Percentiles rank a stretch among this genome's conserved stretches.
Conservation (phyloP, 2,329 filamentous ascomycete species). For the Neoscytalidium dimidiatum region DNA sequence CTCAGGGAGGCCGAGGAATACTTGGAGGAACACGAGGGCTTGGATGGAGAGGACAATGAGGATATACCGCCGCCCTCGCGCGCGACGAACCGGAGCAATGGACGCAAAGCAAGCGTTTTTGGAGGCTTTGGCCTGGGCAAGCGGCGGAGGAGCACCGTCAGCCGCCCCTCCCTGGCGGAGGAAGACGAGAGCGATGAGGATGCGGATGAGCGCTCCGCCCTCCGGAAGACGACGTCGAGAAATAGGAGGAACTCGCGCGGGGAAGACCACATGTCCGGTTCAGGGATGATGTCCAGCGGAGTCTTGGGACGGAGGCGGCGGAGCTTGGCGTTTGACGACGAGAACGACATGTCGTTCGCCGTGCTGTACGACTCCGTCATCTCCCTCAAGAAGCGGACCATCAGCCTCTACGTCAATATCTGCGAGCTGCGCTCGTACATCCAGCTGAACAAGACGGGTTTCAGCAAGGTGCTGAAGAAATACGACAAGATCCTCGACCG, state of each 20-base stretch:
- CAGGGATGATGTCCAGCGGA: conserved; percentile 1
- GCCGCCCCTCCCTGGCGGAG: conserved; percentile 49
- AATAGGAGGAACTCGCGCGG: conserved; percentile 29
- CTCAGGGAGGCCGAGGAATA: conserved; percentile 71
- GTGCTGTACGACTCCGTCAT: conserved; percentile 71
- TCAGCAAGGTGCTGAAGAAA: conserved; percentile 95
- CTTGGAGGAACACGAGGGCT: conserved; percentile 55
- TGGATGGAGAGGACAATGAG: conserved; percentile 36
- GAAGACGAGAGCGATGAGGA: conserved; percentile 67
- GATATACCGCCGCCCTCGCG: conserved; percentile 37
- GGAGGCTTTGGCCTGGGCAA: conserved; percentile 50
- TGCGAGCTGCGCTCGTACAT: conserved; percentile 96
- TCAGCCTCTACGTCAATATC: conserved; percentile 84
- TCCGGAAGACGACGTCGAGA: conserved; percentile 38
- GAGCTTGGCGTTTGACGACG: conserved; percentile 74
- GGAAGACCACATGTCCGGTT: not conserved
- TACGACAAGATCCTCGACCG: conserved; percentile 95
- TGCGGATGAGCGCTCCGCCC: conserved; percentile 50
- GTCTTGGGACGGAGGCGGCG: conserved; percentile 47
- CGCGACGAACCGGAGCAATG: conserved; percentile 35
- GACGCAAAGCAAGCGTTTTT: conserved; percentile 54
- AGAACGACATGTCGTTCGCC: conserved; percentile 73
- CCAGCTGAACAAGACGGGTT: conserved; percentile 94
- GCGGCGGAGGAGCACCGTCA: conserved; percentile 48
- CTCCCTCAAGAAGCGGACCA: conserved; percentile 88